These are phyloP conservation scores for Apiotrichum gamsii DNA, from an alignment of 1,284 basidiomycete genomes.

Conservation along the genomic window DNA sequence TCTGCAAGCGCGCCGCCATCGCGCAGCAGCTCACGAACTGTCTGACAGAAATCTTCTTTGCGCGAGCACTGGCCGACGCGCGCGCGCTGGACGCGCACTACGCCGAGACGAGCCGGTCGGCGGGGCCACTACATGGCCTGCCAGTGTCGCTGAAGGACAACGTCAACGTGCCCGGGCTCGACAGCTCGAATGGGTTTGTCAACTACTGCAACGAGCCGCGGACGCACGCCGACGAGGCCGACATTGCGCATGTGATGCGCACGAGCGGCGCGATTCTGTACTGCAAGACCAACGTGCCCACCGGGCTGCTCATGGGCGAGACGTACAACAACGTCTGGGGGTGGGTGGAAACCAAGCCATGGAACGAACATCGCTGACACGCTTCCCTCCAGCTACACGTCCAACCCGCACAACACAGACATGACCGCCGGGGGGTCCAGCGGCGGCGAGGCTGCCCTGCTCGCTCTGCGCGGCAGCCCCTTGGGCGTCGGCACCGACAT, in stretches of 20 bases:
- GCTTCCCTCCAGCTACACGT: conserved; percentile 34
- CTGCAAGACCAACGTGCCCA: conserved; percentile 19
- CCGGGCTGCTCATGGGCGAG: conserved; percentile 25
- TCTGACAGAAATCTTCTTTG: conserved; percentile 48
- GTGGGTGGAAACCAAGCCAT: no score
- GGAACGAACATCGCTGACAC: no score
- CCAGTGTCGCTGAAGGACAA: conserved; percentile 49
- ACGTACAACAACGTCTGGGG: conserved; percentile 22
- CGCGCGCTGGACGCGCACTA: conserved; percentile 45
- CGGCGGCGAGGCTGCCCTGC: conserved; percentile 57
- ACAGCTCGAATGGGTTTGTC: conserved; percentile 28
- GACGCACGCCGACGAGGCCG: conserved; percentile 8
- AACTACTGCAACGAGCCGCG: conserved; percentile 23
- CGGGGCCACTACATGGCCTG: conserved; percentile 51
- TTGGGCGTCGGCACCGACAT: conserved; percentile 64
- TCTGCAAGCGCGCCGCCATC: conserved; percentile 68
- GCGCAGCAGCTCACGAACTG: conserved; percentile 63
- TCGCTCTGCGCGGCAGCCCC: conserved; percentile 55
- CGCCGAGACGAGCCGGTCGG: conserved; percentile 35
- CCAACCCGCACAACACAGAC: conserved; percentile 42
- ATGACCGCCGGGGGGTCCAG: conserved; percentile 56
- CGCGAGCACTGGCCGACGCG: conserved; percentile 44
- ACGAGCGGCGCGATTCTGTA: conserved; percentile 11
- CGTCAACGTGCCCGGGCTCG: conserved; percentile 42
- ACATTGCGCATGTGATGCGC: conserved; percentile 25